Percentiles rank a stretch among this genome's conserved stretches.
Conservation (phyloP, 257 asterid genomes). For the Verbena officinalis region DNA sequence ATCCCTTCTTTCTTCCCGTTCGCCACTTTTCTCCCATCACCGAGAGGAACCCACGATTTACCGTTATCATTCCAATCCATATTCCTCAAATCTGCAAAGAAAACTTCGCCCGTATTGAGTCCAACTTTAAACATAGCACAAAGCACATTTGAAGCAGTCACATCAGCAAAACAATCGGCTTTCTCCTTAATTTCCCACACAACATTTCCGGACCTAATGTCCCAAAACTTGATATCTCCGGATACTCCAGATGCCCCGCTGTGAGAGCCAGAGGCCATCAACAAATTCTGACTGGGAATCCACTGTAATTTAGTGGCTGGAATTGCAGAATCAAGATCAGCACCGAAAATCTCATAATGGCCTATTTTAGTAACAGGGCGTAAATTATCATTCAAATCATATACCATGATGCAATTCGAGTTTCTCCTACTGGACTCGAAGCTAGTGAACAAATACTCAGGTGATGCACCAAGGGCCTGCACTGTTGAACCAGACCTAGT, state of each 20-base stretch:
- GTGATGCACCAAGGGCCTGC: constrained; percentile 77
- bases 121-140: constrained; percentile 77
- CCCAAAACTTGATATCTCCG: constrained; percentile 87
- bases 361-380: constrained; percentile 60
- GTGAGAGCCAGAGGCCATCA: constrained; percentile 97
- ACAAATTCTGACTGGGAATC: constrained; percentile 67
- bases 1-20: constrained; percentile 85
- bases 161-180: constrained; percentile 85
- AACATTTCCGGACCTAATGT: constrained; percentile 67
- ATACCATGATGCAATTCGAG: constrained; percentile 84
- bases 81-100: constrained; percentile 66
- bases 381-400: constrained; percentile 58
- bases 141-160: constrained; percentile 55
- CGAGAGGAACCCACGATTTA: constrained; percentile 69
- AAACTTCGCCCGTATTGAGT: constrained; percentile 78
- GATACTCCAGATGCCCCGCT: constrained; percentile 84
- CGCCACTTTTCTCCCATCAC: constrained; percentile 55
- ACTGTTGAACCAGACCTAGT: constrained; percentile 89
- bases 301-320: constrained; percentile 89
- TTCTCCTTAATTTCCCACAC: constrained; percentile 78
- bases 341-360: constrained; percentile 86
- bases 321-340: constrained; percentile 85
- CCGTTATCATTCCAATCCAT: constrained; percentile 46
- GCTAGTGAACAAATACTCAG: constrained; percentile 73
- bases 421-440: constrained; percentile 89